These are phyloP conservation scores for Austroboletus novae-zelandiae DNA, from an alignment of 1,284 basidiomycete species.

Conservation along the genomic window DNA sequence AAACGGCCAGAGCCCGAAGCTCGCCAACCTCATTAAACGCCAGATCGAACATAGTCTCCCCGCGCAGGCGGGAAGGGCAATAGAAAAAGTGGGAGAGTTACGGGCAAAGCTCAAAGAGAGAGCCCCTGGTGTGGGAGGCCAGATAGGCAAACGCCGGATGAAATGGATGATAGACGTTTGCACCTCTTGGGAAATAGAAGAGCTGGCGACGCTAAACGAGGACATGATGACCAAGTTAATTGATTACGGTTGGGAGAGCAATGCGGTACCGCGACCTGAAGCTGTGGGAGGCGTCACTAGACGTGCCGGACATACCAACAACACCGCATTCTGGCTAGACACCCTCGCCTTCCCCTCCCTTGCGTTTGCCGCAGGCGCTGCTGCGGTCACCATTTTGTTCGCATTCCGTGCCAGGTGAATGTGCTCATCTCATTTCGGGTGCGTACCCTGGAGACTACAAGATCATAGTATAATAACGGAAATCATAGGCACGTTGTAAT, in stretches of 20 bases:
- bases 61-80: slow-evolving; percentile 73
- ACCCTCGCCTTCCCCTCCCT: slow-evolving; percentile 18
- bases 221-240: slow-evolving; percentile 56
- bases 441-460: slow-evolving; percentile 1
- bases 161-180: slow-evolving; percentile 93
- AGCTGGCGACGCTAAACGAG: slow-evolving; percentile 68
- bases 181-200: slow-evolving; percentile 80
- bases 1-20: slow-evolving; percentile 89
- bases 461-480: slow-evolving; percentile 3
- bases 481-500: not conserved
- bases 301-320: not conserved
- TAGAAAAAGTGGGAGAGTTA: slow-evolving; percentile 77
- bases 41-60: slow-evolving; percentile 72
- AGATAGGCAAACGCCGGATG: slow-evolving; percentile 78
- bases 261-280: slow-evolving; percentile 46
- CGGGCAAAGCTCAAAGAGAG: slow-evolving; percentile 66
- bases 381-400: slow-evolving; percentile 16
- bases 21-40: slow-evolving; percentile 82
- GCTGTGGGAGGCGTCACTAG: slow-evolving; percentile 37
- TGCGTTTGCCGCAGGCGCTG: slow-evolving; percentile 21
- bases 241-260: slow-evolving; percentile 69
- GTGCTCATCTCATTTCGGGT: slow-evolving; percentile 6
- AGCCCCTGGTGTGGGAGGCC: slow-evolving; percentile 77
- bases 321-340: slow-evolving; percentile 5
- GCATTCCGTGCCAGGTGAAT: slow-evolving; percentile 21